Percentiles rank a stretch among this genome's conserved stretches.
Evolutionary conservation across 1,284 basidiomycete species (phyloP).

Genomic region (Cryptococcus sp.): DNA sequence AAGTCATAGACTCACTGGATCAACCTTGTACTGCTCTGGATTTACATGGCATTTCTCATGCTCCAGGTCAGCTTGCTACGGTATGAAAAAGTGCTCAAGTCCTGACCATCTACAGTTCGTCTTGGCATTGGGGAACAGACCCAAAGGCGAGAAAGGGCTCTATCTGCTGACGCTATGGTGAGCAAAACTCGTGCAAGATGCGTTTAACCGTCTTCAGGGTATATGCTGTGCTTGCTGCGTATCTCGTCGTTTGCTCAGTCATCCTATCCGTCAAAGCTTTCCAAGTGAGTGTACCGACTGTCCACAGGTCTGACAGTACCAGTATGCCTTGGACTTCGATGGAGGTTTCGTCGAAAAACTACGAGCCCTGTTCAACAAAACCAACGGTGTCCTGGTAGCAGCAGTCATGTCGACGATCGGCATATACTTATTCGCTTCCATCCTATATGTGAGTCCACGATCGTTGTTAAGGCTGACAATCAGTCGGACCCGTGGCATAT

Average conservation of each 20-base stretch:
- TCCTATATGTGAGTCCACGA: conserved; percentile 70
- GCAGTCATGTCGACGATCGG: conserved; percentile 86
- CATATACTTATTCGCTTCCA: conserved; percentile 77
- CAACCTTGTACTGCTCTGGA: conserved; percentile 76
- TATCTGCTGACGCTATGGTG: conserved; percentile 68
- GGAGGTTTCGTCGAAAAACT: conserved; percentile 51
- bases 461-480: neutral
- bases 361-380: conserved; percentile 64
- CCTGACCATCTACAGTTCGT: conserved; percentile 61
- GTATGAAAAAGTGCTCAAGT: neutral
- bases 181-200: neutral
- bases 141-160: conserved; percentile 82
- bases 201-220: conserved; percentile 54
- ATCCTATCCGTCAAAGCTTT: conserved; percentile 76
- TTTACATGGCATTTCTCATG: conserved; percentile 79
- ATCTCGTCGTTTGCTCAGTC: conserved; percentile 78
- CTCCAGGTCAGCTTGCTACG: conserved; percentile 53
- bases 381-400: conserved; percentile 76
- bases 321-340: conserved; percentile 55
- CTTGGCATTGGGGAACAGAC: conserved; percentile 89
- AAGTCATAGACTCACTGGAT: conserved; percentile 76
- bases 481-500: conserved; percentile 97
- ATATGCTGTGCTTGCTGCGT: conserved; percentile 70
- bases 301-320: neutral
- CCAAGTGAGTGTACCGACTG: conserved; percentile 51